A percentile compares a stretch with the other conserved stretches of the same genome.
Evolutionary conservation across 495 filamentous ascomycete species (phyloP).

Genomic region (Penicillium manginii): DNA sequence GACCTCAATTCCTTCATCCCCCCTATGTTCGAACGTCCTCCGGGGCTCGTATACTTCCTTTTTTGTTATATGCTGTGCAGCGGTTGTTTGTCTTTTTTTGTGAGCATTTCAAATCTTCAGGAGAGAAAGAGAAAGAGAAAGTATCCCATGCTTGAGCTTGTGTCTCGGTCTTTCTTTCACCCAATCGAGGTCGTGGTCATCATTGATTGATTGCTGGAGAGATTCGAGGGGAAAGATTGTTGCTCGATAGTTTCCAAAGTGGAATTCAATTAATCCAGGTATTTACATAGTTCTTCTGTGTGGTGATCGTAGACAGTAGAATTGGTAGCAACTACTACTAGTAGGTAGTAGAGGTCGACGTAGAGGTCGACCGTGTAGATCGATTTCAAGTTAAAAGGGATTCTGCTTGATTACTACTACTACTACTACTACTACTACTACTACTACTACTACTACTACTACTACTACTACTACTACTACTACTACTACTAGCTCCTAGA

Average conservation of each 20-base stretch:
- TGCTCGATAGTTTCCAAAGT: slow-evolving; percentile 26
- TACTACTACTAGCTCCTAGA: too few species aligned
- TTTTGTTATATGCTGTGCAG: slow-evolving; percentile 30
- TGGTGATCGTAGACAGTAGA: neutral
- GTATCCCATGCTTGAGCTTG: slow-evolving; percentile 18
- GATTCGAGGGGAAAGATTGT: slow-evolving; percentile 20
- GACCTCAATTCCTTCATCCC: slow-evolving; percentile 6
- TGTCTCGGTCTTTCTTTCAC: slow-evolving; percentile 7
- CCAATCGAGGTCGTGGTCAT: too few species aligned
- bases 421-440: too few species aligned
- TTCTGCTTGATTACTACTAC: too few species aligned
- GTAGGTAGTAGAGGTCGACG: too few species aligned
- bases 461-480: too few species aligned
- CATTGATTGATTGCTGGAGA: neutral
- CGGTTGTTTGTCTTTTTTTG: slow-evolving; percentile 27
- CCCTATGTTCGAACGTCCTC: slow-evolving; percentile 19
- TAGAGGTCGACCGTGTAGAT: too few species aligned
- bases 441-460: too few species aligned
- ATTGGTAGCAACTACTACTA: too few species aligned
- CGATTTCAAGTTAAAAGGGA: too few species aligned
- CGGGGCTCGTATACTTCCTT: slow-evolving; percentile 31
- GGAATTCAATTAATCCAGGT: slow-evolving; percentile 30
- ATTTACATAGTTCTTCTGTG: slow-evolving; percentile 18
- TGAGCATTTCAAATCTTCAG: slow-evolving; percentile 24
- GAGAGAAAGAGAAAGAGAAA: slow-evolving; percentile 7